Base-by-base conservation (phyloP, 768 basidiomycete genomes). In the Myochromella boudieri region DNA sequence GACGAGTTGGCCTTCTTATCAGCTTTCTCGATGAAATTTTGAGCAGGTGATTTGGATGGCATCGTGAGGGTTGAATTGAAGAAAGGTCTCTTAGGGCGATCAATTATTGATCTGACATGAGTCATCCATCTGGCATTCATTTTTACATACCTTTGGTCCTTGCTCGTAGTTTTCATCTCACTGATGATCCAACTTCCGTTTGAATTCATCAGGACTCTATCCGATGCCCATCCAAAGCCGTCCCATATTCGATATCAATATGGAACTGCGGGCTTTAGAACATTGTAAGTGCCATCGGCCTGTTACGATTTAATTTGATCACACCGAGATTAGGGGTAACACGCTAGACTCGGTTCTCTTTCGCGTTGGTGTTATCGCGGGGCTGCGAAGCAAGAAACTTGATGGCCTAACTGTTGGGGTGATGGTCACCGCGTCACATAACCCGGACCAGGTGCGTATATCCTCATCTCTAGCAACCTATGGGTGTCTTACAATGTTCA, bases 391-490 rank as follows among this genome's bases (percentile, higher is more conserved):
- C 70, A 97, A 87, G 72, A 85, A 82, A 53, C 76, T 94, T n/a
- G 85, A 87, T 61, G 93, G 97, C 21, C 87, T 85, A 62, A 86
- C 85, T 20, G 88, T 99, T 57, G 97, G 97, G 12, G 91, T 98
- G 17, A 98, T 99, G 97, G 86, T 99, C 62, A 99, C 97, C 28
- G 97, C 97, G 2, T 95, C 93, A n/a, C 97, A 99, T 68, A 99
- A 99, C 64, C 95, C 97, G n/a, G 95, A 95, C 63, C 78, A 82
- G 61, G 95, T 94, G 59, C 54, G 79, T 60, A 40, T 40, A 32
- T 33, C 33, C 10, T 44, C 36, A 25, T 54, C 12, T 22, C 53
- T 44, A 46, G 32, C 44, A 48, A 25, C 31, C 15, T 44, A 44
- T 38, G 46, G n/a, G 1, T 28, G 29, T 44, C 37, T 48, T n/a